phyloP scores from a whole-genome alignment of 352 stramenopile species.

The Ophiocytium majus region DNA sequence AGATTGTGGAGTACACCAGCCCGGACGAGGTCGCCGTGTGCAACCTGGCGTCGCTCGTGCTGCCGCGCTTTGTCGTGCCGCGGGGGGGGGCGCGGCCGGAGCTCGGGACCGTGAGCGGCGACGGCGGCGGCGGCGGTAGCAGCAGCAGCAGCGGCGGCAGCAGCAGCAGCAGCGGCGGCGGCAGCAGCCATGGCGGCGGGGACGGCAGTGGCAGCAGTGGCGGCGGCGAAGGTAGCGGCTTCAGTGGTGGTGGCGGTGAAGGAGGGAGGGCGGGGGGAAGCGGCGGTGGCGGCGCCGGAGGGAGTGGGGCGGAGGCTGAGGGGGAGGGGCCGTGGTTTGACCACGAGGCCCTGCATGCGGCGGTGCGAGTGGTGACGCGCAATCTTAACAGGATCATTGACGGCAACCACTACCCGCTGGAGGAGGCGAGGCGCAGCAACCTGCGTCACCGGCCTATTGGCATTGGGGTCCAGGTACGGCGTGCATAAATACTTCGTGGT shows the following conservation, averaged over 20 bases:
- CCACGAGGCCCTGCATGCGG: neutral
- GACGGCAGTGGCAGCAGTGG: constrained; percentile 60
- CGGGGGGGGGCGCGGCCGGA: constrained; percentile 57
- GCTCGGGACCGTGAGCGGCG: neutral
- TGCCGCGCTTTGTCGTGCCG: constrained; percentile 75
- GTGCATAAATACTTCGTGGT: too few species aligned
- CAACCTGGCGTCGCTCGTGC: constrained; percentile 86
- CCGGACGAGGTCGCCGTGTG: constrained; percentile 92
- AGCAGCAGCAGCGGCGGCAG: constrained; percentile 24
- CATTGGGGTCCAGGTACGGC: constrained; percentile 85
- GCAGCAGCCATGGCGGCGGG: too few species aligned
- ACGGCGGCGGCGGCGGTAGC: neutral
- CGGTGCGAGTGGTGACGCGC: constrained; percentile 72
- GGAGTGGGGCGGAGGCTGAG: neutral
- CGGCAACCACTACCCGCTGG: constrained; percentile 90
- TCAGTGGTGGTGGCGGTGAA: too few species aligned
- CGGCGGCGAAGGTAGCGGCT: too few species aligned
- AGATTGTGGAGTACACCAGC: constrained; percentile 94
- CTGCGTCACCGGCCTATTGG: constrained; percentile 90
- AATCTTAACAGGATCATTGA: constrained; percentile 97
- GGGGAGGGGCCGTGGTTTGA: neutral
- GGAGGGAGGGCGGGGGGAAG: neutral
- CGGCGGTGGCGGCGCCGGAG: neutral
- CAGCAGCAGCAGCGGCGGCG: constrained; percentile 80
- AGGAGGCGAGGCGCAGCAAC: constrained; percentile 78